A percentile compares a stretch with the other conserved stretches of the same genome.
Evolutionary conservation across 2,329 filamentous ascomycete genomes (phyloP).

Genomic region (Epichloe sibirici): DNA sequence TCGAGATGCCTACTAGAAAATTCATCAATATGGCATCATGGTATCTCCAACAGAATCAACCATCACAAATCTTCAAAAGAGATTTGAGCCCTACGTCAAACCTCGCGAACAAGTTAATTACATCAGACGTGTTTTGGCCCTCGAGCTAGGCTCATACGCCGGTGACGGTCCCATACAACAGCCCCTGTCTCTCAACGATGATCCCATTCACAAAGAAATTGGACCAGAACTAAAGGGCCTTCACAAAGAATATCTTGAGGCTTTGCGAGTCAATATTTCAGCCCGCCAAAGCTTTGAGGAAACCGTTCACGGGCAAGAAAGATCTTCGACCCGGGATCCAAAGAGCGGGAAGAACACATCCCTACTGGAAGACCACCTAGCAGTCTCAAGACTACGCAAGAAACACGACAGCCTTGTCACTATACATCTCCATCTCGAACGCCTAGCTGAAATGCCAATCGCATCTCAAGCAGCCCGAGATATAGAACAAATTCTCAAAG

Average conservation of each 20-base stretch:
- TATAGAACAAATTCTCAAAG: conserved; percentile 33
- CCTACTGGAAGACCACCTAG: conserved; percentile 37
- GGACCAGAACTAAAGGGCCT: conserved; percentile 31
- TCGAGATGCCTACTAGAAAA: neutral
- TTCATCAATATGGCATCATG: conserved; percentile 13
- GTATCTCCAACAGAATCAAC: conserved; percentile 18
- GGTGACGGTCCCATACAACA: conserved; percentile 28
- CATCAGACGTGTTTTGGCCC: conserved; percentile 41
- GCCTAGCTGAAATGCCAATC: conserved; percentile 38
- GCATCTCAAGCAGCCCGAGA: conserved; percentile 38
- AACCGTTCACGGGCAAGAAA: conserved; percentile 15
- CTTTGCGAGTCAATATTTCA: conserved; percentile 37
- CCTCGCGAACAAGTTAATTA: conserved; percentile 44
- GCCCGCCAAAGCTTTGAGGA: conserved; percentile 36
- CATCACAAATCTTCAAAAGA: conserved; percentile 26
- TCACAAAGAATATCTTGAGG: conserved; percentile 43
- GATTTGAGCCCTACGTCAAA: conserved; percentile 41
- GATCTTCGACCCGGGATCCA: conserved; percentile 1
- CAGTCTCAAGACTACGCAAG: conserved; percentile 37
- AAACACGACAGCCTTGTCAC: conserved; percentile 38
- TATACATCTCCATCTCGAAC: conserved; percentile 38
- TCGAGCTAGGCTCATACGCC: conserved; percentile 38
- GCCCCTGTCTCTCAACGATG: conserved; percentile 37
- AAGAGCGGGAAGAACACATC: conserved; percentile 9
- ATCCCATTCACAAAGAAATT: conserved; percentile 21